A percentile compares a stretch with the other conserved stretches of the same genome.
These are phyloP conservation scores for Zygotorulaspora danielsina DNA, from an alignment of 805 yeast genomes.

Conservation along the genomic window DNA sequence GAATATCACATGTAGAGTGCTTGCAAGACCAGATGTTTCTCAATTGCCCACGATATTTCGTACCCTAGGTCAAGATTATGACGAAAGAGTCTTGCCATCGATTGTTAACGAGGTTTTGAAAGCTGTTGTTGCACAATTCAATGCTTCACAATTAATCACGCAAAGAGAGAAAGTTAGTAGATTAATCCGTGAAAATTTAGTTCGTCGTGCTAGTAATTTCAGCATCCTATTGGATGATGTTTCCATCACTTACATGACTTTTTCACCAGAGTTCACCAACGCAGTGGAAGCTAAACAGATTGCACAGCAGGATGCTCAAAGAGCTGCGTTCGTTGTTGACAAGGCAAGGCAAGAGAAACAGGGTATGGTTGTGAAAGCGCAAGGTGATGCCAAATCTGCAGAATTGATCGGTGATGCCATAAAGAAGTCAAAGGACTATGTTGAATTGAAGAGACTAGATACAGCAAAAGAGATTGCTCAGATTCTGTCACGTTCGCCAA, in stretches of 20 bases:
- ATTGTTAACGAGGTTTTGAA: slow-evolving; percentile 96
- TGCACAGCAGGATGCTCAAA: slow-evolving; percentile 98
- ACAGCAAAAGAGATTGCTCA: slow-evolving; percentile 94
- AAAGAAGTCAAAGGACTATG: slow-evolving; percentile 92
- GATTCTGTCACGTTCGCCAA: slow-evolving; percentile 81
- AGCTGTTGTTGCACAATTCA: slow-evolving; percentile 96
- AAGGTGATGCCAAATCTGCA: slow-evolving; percentile 98
- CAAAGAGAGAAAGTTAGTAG: slow-evolving; percentile 95
- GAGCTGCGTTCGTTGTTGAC: slow-evolving; percentile 96
- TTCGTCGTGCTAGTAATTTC: slow-evolving; percentile 88
- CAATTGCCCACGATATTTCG: slow-evolving; percentile 83
- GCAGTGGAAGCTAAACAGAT: slow-evolving; percentile 99
- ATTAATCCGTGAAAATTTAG: slow-evolving; percentile 83
- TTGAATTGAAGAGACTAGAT: slow-evolving; percentile 92
- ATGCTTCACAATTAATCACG: slow-evolving; percentile 97
- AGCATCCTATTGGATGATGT: slow-evolving; percentile 90
- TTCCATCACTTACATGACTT: slow-evolving; percentile 93
- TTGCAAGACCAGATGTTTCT: slow-evolving; percentile 77
- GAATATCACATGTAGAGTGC: slow-evolving; percentile 96
- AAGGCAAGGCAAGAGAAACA: slow-evolving; percentile 97
- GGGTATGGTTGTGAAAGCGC: slow-evolving; percentile 92
- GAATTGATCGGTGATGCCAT: slow-evolving; percentile 98
- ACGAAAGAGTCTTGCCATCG: slow-evolving; percentile 95
- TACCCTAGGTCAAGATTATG: slow-evolving; percentile 91
- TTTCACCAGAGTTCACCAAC: slow-evolving; percentile 93